A percentile compares a stretch with the other conserved stretches of the same genome.
Conservation (phyloP, 805 yeast species). For the Ogataea trehaloabstinens region DNA sequence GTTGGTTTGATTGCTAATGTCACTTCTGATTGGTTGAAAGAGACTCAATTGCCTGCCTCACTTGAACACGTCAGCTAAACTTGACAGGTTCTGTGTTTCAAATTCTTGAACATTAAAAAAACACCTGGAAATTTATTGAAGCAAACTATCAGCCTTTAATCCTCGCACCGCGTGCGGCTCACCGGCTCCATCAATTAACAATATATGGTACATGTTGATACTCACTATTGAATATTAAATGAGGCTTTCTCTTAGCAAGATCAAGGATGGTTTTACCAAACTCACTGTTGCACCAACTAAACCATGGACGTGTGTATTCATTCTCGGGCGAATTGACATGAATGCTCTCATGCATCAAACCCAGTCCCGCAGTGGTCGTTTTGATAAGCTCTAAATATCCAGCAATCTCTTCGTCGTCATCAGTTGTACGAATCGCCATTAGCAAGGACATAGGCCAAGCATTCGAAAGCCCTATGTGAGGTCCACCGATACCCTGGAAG, state of each 20-base stretch:
- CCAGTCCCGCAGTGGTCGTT: constrained; percentile 67
- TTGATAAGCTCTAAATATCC: constrained; percentile 48
- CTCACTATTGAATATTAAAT: constrained; percentile 57
- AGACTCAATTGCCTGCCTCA: no score
- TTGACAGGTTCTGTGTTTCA: no score
- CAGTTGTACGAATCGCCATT: constrained; percentile 69
- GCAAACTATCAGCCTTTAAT: no score
- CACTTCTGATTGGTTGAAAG: no score
- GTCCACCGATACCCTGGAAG: constrained; percentile 86
- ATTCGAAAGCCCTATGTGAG: constrained; percentile 74
- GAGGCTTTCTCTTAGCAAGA: constrained; percentile 70
- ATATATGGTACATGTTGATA: constrained; percentile 11
- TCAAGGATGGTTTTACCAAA: constrained; percentile 85
- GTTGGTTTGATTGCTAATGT: neutral
- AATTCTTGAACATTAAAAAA: no score
- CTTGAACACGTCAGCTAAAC: no score
- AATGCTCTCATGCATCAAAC: constrained; percentile 82
- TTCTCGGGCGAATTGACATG: constrained; percentile 55
- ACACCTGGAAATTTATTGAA: no score
- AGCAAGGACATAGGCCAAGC: constrained; percentile 94
- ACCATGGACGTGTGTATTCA: constrained; percentile 81
- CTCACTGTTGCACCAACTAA: constrained; percentile 92
- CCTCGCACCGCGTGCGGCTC: no score
- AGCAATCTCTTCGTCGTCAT: constrained; percentile 66
- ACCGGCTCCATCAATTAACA: no score